Conservation (phyloP, 345 rosid genomes). For the Rhodamnia rubescens region DNA sequence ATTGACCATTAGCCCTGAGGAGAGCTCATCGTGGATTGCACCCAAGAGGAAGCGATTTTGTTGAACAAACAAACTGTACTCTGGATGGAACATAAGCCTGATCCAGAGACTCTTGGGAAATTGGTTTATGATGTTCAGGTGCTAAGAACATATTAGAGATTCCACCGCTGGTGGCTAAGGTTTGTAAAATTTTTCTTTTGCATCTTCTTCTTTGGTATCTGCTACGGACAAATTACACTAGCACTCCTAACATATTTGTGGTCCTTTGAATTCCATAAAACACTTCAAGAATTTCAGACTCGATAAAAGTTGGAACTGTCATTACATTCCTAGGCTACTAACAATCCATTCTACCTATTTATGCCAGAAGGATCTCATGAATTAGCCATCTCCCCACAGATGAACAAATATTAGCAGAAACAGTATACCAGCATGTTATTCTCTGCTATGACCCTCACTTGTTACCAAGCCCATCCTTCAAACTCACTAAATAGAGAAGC, state of each 20-base stretch:
- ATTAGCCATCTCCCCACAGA: not conserved
- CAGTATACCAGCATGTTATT: not conserved
- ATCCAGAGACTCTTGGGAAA: constrained; percentile 62
- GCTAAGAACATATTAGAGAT: constrained; percentile 80
- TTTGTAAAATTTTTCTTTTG: not conserved
- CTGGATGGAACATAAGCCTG: constrained; percentile 69
- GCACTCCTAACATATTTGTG: not conserved
- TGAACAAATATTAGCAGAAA: not conserved
- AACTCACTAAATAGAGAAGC: not conserved
- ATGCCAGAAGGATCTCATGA: not conserved
- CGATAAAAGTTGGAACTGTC: not conserved
- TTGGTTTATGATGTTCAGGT: constrained; percentile 68
- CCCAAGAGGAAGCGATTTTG: constrained; percentile 73
- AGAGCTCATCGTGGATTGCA: constrained; percentile 66
- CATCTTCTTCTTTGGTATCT: not conserved
- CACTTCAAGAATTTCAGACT: not conserved
- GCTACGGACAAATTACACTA: not conserved
- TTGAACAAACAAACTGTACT: constrained; percentile 54
- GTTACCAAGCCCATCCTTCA: not conserved
- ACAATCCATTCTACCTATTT: not conserved
- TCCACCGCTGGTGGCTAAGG: constrained; percentile 95
- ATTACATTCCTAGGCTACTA: not conserved
- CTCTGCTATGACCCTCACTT: not conserved
- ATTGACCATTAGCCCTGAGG: constrained; percentile 59
- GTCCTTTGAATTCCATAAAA: not conserved